phyloP scores from a whole-genome alignment of 768 basidiomycete species.

The Butyriboletus loyo region DNA sequence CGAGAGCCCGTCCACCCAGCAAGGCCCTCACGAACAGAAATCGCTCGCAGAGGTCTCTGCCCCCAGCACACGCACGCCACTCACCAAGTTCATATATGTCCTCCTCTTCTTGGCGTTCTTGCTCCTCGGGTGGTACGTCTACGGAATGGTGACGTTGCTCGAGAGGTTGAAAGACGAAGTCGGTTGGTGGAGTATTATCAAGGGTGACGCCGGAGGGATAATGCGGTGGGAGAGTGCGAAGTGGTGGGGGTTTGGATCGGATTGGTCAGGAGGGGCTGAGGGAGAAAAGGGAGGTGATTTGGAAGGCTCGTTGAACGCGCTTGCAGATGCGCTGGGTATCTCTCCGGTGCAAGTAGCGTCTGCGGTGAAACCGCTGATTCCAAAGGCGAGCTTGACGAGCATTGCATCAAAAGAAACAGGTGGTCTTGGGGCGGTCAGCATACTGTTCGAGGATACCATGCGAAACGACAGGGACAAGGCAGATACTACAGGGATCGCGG shows the following conservation, averaged over 20 bases:
- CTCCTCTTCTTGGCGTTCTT: conserved; percentile 41
- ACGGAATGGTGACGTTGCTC: conserved; percentile 41
- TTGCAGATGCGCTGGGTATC: conserved; percentile 63
- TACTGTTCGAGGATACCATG: conserved; percentile 25
- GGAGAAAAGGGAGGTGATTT: conserved; percentile 31
- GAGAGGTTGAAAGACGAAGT: conserved; percentile 49
- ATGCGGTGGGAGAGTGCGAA: not conserved
- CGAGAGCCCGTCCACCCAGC: not conserved
- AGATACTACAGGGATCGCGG: not conserved
- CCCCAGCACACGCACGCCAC: not conserved
- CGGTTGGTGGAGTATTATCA: conserved; percentile 50
- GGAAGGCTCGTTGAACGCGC: conserved; percentile 54
- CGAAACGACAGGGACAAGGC: not conserved
- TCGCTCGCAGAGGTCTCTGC: not conserved
- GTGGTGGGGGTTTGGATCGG: conserved; percentile 5
- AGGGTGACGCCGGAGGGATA: conserved; percentile 1
- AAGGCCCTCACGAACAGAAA: not conserved
- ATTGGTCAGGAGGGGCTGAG: not conserved
- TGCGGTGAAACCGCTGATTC: conserved; percentile 59
- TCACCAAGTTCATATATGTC: conserved; percentile 46
- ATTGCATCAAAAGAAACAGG: conserved; percentile 45
- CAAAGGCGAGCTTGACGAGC: conserved; percentile 57
- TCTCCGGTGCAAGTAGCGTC: conserved; percentile 56
- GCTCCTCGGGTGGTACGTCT: conserved; percentile 50
- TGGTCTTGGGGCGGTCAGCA: conserved; percentile 38